Conservation (phyloP, 208 protist species). For the Leishmania amazonensis region DNA sequence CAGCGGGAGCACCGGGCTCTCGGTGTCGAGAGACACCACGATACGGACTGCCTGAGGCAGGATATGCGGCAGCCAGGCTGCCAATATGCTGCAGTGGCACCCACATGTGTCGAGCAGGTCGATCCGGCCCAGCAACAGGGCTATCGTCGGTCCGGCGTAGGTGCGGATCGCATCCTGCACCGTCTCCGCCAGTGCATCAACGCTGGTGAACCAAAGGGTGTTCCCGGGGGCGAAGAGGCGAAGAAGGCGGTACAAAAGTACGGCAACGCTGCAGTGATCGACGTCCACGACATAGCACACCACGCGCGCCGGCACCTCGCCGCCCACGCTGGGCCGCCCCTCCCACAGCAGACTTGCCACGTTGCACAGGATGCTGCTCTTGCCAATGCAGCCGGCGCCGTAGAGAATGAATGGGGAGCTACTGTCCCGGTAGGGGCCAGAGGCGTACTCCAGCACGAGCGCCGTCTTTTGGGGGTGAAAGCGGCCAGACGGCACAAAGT, state of each 20-base stretch:
- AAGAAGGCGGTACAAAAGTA: conserved; percentile 68
- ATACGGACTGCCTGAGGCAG: conserved; percentile 59
- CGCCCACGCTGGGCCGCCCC: conserved; percentile 12
- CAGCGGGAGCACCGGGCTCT: conserved; percentile 62
- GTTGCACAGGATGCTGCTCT: conserved; percentile 59
- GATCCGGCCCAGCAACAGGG: conserved; percentile 59
- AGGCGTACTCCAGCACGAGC: conserved; percentile 44
- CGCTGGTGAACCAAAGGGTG: conserved; percentile 39
- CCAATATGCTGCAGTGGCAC: conserved; percentile 31
- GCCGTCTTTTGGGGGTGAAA: conserved; percentile 36
- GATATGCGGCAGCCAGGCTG: conserved; percentile 75
- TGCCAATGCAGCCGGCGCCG: conserved; percentile 58
- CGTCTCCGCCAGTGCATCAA: conserved; percentile 40
- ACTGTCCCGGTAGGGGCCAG: conserved; percentile 30
- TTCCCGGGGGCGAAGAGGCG: conserved; percentile 38
- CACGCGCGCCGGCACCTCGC: conserved; percentile 26
- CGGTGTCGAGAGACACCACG: conserved; percentile 68
- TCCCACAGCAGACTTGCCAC: conserved; percentile 38
- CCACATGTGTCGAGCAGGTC: conserved; percentile 66
- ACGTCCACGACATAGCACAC: conserved; percentile 42
- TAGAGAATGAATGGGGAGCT: conserved; percentile 75
- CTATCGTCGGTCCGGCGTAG: conserved; percentile 57
- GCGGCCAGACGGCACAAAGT: conserved; percentile 18
- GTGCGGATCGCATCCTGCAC: conserved; percentile 51
- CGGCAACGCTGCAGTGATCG: conserved; percentile 50